These are phyloP conservation scores for Rostrohypoxylon terebratum DNA, from an alignment of 495 filamentous ascomycete genomes.

Conservation along the genomic window DNA sequence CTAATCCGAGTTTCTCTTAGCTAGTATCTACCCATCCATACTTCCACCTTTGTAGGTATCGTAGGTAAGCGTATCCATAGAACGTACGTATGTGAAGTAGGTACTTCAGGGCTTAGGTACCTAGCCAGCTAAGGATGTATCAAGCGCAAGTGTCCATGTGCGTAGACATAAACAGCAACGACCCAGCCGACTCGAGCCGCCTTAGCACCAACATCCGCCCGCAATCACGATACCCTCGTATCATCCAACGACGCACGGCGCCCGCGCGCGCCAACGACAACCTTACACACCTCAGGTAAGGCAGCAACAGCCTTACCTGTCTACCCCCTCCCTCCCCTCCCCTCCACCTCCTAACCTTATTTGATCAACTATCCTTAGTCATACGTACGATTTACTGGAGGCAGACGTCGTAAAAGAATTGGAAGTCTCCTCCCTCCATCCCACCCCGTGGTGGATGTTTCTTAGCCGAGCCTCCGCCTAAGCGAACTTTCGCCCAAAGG, in stretches of 20 bases:
- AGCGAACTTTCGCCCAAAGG: slow-evolving; percentile 1
- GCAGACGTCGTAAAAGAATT: not conserved
- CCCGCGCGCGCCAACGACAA: not conserved
- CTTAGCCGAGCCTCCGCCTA: not conserved
- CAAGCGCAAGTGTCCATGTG: not conserved
- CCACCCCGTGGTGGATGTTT: not conserved
- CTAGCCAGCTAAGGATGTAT: not conserved
- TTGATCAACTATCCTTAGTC: not conserved
- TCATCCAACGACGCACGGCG: not conserved
- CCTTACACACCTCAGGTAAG: not conserved
- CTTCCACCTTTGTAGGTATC: not conserved
- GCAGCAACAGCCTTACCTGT: slow-evolving; percentile 1
- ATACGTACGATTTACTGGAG: not conserved
- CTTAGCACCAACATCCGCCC: not conserved
- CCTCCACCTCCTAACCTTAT: not conserved
- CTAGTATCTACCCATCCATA: not conserved
- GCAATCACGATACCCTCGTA: slow-evolving; percentile 1
- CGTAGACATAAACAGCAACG: not conserved
- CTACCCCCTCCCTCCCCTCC: not conserved
- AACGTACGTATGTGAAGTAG: not conserved
- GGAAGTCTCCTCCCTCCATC: not conserved
- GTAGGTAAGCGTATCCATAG: not conserved
- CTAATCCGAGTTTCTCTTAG: too few species aligned
- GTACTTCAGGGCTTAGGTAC: not conserved
- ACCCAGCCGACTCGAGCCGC: not conserved